Base-by-base conservation (phyloP, 306 rosid species). In the Mimosa bimucronata region DNA sequence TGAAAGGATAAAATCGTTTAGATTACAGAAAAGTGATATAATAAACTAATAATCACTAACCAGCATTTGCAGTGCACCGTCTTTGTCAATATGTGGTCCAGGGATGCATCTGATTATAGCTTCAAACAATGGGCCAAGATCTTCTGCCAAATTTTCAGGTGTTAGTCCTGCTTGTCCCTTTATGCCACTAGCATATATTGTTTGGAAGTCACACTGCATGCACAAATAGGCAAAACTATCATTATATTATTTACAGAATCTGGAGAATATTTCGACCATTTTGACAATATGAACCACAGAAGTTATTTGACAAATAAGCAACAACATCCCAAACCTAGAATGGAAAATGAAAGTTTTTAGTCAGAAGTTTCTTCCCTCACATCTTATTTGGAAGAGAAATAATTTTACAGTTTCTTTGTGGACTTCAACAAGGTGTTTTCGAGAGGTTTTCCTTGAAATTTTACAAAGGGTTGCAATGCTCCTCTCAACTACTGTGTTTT, bases 111-210 rank as follows among this genome's bases (percentile, higher is more conserved):
- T 93, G 82, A 91, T 89, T 60, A 95, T 86, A 79, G 98, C 60
- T 89, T 95, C 99, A 50, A 95, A 95, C 82, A 95, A 93, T 62
- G 99, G 99, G 52, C 98, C 98, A 83, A 95, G 99, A 85, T 95
- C 99, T 31, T 93, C 98, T 15, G 91, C 97, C 88, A 95, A 83
- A 82, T 90, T 79, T 46, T 95, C 98, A 74, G 98, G 90, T 50
- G 96, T 87, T 83, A 95, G 82, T 74, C 99, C 99, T 30, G 99
- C 99, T 83, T 88, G 79, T 80, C 99, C 99, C 85, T 93, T 91
- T 77, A 95, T 91, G 38, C 99, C 99, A 87, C 98, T 95, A 57
- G 99, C 99, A 88, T 95, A 95, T 84, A 93, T 91, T 72, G 85
- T 97, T 84, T 95, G 99, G 82, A 95, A 95, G 89, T 95, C 99